Evolutionary conservation across 2,329 filamentous ascomycete genomes (phyloP), one percentile per base, ranked within the genome.

Genomic region (Neonectria punicea): DNA sequence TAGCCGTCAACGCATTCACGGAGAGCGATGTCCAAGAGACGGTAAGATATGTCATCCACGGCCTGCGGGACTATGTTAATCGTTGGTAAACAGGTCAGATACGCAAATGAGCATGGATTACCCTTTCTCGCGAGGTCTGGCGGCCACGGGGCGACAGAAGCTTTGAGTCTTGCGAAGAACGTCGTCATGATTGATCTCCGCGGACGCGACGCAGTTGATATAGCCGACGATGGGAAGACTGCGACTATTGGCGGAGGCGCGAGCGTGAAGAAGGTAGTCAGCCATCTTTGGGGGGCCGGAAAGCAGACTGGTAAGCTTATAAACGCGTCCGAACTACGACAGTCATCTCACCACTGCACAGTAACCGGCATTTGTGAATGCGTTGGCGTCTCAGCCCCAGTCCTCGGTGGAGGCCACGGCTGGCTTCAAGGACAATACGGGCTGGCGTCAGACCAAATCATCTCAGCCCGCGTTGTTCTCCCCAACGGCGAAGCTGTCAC

Each of bases 1-100:
- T 50, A 1, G 46, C 70, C 0, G 69, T 70, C 11, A 47, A 36
- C 14, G 58, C 43, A 1, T 55, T 65, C 2, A 63, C 58, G 0
- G 68, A 70, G 36, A 36, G 7, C 4, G 68, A 70, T 22, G 66
- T 70, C 2, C 68, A 67, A 9, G 66, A 70, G 46, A 63, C 69
- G 4, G 68, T 65, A 28, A 25, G 58, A 1, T 2, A 4, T 3
- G 5, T 7, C 5, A 7, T 11, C 9, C 11, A 36, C 1, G 1
- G 5, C 3, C 10, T 16, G 30, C 20, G 4, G 1, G n/a, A 11
- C 1, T 1, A 14, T 16, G 1, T 34, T 67, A 7, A 70, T 8
- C 10, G 5, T 25, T 41, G 25, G 6, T 5, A 0, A 10, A 3
- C 4, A 70, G 69, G 28, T 70, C 14, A 22, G 49, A 8, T 69